Evolutionary conservation across 2,329 filamentous ascomycete genomes (phyloP), one percentile per base, ranked within the genome.

Genomic region (Diplodia scrobiculata): DNA sequence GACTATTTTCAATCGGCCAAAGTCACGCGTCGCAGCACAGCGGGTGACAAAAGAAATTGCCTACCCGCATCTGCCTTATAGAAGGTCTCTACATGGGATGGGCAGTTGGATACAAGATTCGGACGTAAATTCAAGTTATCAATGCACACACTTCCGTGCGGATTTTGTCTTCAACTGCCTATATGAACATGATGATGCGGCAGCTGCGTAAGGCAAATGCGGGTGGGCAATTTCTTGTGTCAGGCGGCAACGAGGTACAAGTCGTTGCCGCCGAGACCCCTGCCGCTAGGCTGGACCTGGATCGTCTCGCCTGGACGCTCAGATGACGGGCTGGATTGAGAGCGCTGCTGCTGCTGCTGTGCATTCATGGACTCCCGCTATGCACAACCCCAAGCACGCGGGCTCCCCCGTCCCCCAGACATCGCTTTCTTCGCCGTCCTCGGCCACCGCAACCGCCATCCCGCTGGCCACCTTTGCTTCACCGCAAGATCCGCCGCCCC

Each of bases 361-460:
- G 41, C 58, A 41, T 50, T 48, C 58, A 62, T 62, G 58, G 58
- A 50, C 58, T 45, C 45, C 45, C 58, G 58, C 41, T 29, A 62
- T 62, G 58, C 58, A 34, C 58, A 62, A 32, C 58, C 47, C 58
- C 58, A 62, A 62, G 41, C 41, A 62, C 58, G 25, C 41, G 58
- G 58, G 58, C 58, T 48, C 58, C 45, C 58, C 58, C 45, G 32
- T 41, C 45, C 58, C 58, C 58, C 41, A 48, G 9, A 47, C 38
- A 45, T 50, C 45, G 10, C 45, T 36, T 14, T 62, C 58, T 17
- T 45, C 58, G 34, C 58, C 58, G 41, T 38, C 58, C 41, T 62
- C 58, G 29, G 52, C 50, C 62, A 65, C 62, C n/a, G 52, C 62
- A 48, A 47, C 62, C 32, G 50, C 62, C 62, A 65, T 65, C 17